phyloP scores from a whole-genome alignment of 2,329 filamentous ascomycete species.

The Fusarium sp. region DNA sequence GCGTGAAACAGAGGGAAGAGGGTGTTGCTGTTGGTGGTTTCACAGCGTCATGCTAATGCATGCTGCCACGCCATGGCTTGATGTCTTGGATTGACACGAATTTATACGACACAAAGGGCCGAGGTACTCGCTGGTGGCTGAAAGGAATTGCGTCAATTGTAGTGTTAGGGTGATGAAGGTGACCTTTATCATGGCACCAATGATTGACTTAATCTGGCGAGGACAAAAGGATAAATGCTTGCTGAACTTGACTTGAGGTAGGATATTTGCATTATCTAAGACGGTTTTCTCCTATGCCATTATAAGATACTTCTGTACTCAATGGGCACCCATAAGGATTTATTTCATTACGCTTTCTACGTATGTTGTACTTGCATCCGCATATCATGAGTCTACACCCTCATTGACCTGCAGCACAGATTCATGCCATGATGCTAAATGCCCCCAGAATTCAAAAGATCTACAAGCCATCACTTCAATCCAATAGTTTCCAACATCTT shows the following conservation, averaged over 20 bases:
- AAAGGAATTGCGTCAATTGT: not conserved
- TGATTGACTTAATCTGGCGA: not conserved
- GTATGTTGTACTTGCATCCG: no score
- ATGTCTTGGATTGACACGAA: not conserved
- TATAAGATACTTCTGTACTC: not conserved
- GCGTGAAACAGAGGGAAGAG: not conserved
- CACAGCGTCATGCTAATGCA: not conserved
- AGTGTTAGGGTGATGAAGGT: not conserved
- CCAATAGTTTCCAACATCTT: not conserved
- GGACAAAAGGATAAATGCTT: not conserved
- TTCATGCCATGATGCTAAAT: not conserved
- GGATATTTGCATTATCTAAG: not conserved
- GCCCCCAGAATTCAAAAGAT: not conserved
- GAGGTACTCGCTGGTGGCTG: not conserved
- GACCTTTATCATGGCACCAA: not conserved
- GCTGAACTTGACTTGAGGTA: not conserved
- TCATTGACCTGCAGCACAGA: not conserved
- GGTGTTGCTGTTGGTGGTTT: not conserved
- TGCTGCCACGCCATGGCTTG: not conserved
- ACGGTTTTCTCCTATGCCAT: not conserved
- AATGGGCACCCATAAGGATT: not conserved
- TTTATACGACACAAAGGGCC: not conserved
- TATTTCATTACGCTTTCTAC: no score
- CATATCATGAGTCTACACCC: not conserved
- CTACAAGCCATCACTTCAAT: not conserved